Evolutionary conservation across 2,329 filamentous ascomycete genomes (phyloP).

Genomic region (Uncinocarpus reesii): DNA sequence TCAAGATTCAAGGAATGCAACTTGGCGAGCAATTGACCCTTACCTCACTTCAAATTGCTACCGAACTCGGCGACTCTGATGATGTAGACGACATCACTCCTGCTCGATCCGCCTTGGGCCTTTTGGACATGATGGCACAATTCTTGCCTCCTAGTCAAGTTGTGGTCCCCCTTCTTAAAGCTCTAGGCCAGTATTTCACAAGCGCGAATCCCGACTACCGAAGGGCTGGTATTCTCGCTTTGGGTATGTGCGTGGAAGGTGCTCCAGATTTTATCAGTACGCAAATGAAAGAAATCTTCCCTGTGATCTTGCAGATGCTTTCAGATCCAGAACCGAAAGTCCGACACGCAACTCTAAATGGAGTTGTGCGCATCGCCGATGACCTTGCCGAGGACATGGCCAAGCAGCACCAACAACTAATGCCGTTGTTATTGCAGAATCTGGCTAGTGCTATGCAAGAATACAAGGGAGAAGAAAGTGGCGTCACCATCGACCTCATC

Average conservation of each 20-base stretch:
- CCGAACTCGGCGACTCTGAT: slow-evolving; percentile 61
- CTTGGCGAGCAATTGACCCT: slow-evolving; percentile 79
- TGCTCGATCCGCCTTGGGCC: slow-evolving; percentile 68
- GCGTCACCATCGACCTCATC: slow-evolving; percentile 74
- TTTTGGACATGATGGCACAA: slow-evolving; percentile 80
- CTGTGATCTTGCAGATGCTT: slow-evolving; percentile 70
- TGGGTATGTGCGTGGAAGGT: slow-evolving; percentile 91
- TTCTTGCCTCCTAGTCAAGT: slow-evolving; percentile 89
- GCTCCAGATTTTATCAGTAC: slow-evolving; percentile 95
- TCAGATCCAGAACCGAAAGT: slow-evolving; percentile 75
- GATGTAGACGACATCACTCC: slow-evolving; percentile 82
- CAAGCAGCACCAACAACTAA: slow-evolving; percentile 72
- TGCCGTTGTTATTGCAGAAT: slow-evolving; percentile 78
- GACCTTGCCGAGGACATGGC: slow-evolving; percentile 85
- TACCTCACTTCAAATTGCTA: slow-evolving; percentile 79
- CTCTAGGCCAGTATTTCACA: slow-evolving; percentile 70
- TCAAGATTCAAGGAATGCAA: slow-evolving; percentile 86
- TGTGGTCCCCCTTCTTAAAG: slow-evolving; percentile 79
- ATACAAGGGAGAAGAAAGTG: slow-evolving; percentile 53
- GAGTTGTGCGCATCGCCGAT: slow-evolving; percentile 81
- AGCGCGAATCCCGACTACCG: slow-evolving; percentile 66
- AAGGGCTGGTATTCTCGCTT: slow-evolving; percentile 79
- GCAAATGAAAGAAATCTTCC: slow-evolving; percentile 76
- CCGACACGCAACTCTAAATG: slow-evolving; percentile 74
- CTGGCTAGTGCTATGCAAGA: slow-evolving; percentile 67